Conservation (phyloP, 352 stramenopile genomes). For the Pythium guiyangense region DNA sequence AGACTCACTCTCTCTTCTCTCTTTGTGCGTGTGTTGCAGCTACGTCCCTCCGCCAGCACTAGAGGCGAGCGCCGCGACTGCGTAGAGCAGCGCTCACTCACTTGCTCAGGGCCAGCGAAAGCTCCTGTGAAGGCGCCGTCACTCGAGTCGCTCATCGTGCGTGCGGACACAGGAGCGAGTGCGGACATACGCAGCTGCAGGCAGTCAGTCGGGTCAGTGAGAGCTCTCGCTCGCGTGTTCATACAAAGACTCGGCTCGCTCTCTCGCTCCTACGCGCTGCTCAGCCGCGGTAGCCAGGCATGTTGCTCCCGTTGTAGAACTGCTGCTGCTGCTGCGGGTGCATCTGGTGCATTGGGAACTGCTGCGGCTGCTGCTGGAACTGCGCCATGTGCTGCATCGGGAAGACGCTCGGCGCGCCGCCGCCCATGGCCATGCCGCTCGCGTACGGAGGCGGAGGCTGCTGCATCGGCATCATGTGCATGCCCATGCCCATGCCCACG, state of each 20-base stretch:
- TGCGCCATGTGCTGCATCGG: constrained; percentile 9
- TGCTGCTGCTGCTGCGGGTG: constrained; percentile 3
- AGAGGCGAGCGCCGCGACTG: too few relatives aligned
- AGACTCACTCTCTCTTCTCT: background rate
- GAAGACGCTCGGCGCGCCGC: background rate
- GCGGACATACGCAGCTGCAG: too few relatives aligned
- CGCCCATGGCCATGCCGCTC: constrained; percentile 14
- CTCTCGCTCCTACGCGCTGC: background rate
- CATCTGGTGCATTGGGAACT: constrained; percentile 13
- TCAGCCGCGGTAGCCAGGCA: constrained; percentile 13
- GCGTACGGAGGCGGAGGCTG: constrained; percentile 6
- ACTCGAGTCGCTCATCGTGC: too few relatives aligned
- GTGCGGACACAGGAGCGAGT: too few relatives aligned
- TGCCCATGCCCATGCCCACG: constrained; percentile 9
- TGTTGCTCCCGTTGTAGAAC: constrained; percentile 7
- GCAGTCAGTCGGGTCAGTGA: too few relatives aligned
- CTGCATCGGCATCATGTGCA: too few relatives aligned
- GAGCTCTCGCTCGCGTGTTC: background rate
- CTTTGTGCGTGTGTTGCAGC: too few relatives aligned
- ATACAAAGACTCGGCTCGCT: background rate
- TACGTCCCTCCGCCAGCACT: too few relatives aligned
- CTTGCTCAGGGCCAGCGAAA: too few relatives aligned
- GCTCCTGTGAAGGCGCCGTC: too few relatives aligned
- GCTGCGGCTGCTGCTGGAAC: constrained; percentile 7
- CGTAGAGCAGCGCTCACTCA: too few relatives aligned